Base-by-base conservation (phyloP, 495 filamentous ascomycete species). In the Beverwykella pulmonaria region DNA sequence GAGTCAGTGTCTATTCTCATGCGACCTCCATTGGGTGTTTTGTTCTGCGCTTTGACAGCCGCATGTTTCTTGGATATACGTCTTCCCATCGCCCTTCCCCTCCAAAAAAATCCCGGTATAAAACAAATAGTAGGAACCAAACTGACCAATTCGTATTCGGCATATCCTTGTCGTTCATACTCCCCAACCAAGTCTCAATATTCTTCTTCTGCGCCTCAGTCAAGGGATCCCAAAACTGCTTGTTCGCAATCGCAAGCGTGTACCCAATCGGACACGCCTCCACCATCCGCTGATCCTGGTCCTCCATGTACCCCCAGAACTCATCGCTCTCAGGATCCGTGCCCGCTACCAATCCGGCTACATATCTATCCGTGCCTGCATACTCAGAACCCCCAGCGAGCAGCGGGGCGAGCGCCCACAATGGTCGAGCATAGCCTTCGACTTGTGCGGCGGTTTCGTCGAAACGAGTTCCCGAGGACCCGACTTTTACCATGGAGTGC, bases 231-330 rank as follows among this genome's bases (percentile, higher is more conserved):
- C 89, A 93, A 61, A 93, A 86, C 5, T 78, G 65, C 62, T 79
- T 77, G 20, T 85, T 82, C 15, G 84, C 86, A 41, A 89, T 84
- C 17, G 84, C 86, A 62, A 90, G 74, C 34, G 87, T 82, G 61
- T 83, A 90, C 10, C 84, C 84, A 60, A 92, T 81, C 14, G 89
- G 89, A 70, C 88, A 91, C 83, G 91, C 90, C 74, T 92, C 90
- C 20, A 92, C 90, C 88, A 92, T 92, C n/a, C 90, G 79, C 79
- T 92, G 89, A 67, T 92, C 89, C 59, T 86, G 82, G 71, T 90
- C 88, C 66, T 86, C 80, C 57, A 88, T 86, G 39, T 83, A 83
- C 5, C 89, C 89, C 88, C 89, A 93, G 70, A 85, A 92, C 77
- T 92, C 89, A 0, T 82, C 77, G 65, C 79, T 80, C 41, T 82